Base-by-base conservation (phyloP, 78 protist genomes). In the Dictyostelium capitatum region DNA sequence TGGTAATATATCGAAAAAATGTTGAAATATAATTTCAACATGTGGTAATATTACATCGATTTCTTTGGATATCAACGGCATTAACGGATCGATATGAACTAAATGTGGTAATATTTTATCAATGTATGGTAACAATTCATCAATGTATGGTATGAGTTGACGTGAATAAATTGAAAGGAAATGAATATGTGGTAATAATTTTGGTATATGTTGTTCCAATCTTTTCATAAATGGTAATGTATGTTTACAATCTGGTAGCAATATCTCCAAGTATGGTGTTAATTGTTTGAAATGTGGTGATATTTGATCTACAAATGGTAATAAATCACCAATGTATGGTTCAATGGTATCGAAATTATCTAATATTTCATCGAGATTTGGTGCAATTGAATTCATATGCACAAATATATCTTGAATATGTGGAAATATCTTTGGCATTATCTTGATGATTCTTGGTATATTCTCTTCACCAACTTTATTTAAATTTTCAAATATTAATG, bases 31-130 rank as follows among this genome's bases (percentile, higher is more conserved):
- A 1, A 65, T 57, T 25, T 85, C 80, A 14, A 75, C 56, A 20
- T 85, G 92, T 0, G 51, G 51, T 50, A 85, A 3, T 1, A 85
- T 56, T 1, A 74, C 74, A 62, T 85, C 92, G 1, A 85, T 72
- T 6, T 85, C 79, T 41, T 59, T 59, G 8, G 67, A 15, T 6
- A 85, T 74, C 28, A 53, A 10, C 59, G 92, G 92, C 57, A 85
- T 20, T 6, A 74, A 19, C 15, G 83, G 74, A 28, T 85, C 82
- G 11, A 85, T 37, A 5, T 51, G 37, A 3, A 43, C 43, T 6
- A 85, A 41, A 32, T 59, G 37, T 0, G 92, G 92, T 19, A 85
- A 37, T 20, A 85, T 32, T 19, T 53, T 43, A 59, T 85, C 92
- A 12, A 85, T 50, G 41, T 74, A 67, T 46, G 92, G 92, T 23